Percentiles rank a stretch among this genome's conserved stretches.
phyloP scores from a whole-genome alignment of 352 stramenopile genomes.

The Phytophthora fragariaefolia region DNA sequence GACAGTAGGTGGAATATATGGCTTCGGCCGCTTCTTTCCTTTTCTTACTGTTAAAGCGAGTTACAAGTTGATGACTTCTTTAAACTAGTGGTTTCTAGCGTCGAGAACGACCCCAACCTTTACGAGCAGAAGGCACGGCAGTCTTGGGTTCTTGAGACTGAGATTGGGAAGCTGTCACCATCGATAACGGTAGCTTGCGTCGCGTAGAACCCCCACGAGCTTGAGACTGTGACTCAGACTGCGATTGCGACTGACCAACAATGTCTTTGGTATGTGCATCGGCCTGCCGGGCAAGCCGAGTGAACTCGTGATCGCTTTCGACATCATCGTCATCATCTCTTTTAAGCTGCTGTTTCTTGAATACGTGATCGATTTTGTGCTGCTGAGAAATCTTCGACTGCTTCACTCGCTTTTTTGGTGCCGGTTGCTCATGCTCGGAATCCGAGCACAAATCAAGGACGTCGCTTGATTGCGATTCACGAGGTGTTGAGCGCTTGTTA shows the following conservation, averaged over 20 bases:
- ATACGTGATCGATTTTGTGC: conserved; percentile 67
- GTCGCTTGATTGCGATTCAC: conserved; percentile 26
- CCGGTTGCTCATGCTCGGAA: conserved; percentile 37
- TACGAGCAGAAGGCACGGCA: conserved; percentile 45
- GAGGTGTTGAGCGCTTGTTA: conserved; percentile 21
- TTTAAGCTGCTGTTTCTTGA: conserved; percentile 46
- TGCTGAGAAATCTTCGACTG: conserved; percentile 47
- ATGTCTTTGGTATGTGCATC: conserved; percentile 18
- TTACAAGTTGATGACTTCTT: conserved; percentile 16
- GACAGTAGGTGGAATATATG: conserved; percentile 31
- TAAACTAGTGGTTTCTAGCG: conserved; percentile 36
- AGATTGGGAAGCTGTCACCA: conserved; percentile 64
- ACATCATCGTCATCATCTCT: conserved; percentile 55
- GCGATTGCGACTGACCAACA: conserved; percentile 36
- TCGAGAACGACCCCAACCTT: conserved; percentile 72
- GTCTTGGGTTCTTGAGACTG: conserved; percentile 36
- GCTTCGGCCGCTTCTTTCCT: conserved; percentile 15
- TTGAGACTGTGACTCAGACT: conserved; percentile 57
- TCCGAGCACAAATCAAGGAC: conserved; percentile 66
- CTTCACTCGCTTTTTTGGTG: conserved; percentile 23
- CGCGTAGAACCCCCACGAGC: conserved; percentile 39
- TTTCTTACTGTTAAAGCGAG: too few species aligned
- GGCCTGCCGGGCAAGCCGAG: conserved; percentile 41
- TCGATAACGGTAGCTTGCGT: conserved; percentile 77
- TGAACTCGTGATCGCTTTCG: conserved; percentile 80